Base-by-base conservation (phyloP, 1,284 basidiomycete species). In the Blastosporella zonata region DNA sequence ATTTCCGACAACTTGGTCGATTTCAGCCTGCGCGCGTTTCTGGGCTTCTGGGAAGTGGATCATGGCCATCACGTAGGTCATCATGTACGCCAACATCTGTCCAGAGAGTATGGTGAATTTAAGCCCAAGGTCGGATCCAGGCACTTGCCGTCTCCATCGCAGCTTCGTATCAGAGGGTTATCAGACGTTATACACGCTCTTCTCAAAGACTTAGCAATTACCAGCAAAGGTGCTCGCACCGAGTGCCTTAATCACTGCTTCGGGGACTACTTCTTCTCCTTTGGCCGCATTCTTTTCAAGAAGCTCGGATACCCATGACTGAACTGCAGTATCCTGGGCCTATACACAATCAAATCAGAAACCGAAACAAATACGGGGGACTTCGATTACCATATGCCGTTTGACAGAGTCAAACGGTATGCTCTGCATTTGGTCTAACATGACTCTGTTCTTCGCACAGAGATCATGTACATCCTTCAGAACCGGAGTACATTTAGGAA, bases 401-500 rank as follows among this genome's bases (percentile, higher is more conserved):
- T 57, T 60, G 6, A 68, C 66, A 22, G 59, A 64, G 15, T 65
- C 55, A 17, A 69, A 55, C 0, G 70, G 65, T 6, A 54, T 50
- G 4, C 59, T 58, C 17, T 61, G 52, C 41, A 69, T 58, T 10
- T 66, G 57, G 17, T 20, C 23, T 10, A 49, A 28, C 27, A 17
- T 56, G 13, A 8, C 62, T 62, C 23, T 67, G 50, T 2, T 49
- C 33, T 45, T 60, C 59, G 20, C 47, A 18, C 47, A 49, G 33
- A 62, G 59, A 23, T 62, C 57, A 4, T 44, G 50, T 18, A 65
- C 66, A 2, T 41, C 43, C 40, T 53, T 59, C 28, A 66, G 63
- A 46, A 63, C 68, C 0, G 72, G 71, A 17, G 72, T 46, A 68
- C 68, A 75, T 1, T 61, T 50, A 0, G 72, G 71, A 31, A 74